Base-by-base conservation (phyloP, 1,284 basidiomycete genomes). In the Ustilago trichophora region DNA sequence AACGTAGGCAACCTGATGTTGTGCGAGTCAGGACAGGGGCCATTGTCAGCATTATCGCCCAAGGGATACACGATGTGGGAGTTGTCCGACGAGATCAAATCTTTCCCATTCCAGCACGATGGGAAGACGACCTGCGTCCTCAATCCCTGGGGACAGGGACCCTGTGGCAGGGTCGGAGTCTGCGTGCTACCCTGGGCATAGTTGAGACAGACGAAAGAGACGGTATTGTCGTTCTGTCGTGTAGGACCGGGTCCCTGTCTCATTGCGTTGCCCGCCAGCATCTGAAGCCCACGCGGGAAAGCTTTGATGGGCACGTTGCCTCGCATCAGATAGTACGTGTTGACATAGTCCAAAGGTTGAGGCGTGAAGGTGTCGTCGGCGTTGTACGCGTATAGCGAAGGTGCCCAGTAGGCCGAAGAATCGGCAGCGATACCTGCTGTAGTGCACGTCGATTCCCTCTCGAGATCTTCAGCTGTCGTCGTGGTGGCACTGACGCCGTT, bases 61-160 rank as follows among this genome's bases (percentile, higher is more conserved):
- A 57, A 52, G 0, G 80, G 73, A 50, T 78, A 83, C 0, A 76
- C 78, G 73, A 83, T 77, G 72, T 85, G 84, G 8, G 76, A 76
- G 75, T 84, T 83, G 38, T 85, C 82, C 3, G 77, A 33, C 12
- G 82, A 82, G 59, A 84, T 83, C 49, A 84, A 76, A 64, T 84
- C 83, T 29, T 81, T 73, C 7, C 86, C 86, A 66, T 86, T 84
- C 85, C 85, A 86, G 76, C 85, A 86, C 1, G 84, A 83, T n/a
- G 85, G 85, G 80, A 86, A 82, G 59, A 80, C 73, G 44, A 83
- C 77, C 58, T 83, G 83, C 22, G 82, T 78, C 35, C 83, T 73
- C 72, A 84, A 77, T 36, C 82, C 82, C 22, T 77, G 63, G 12
- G 82, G 78, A 40, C 73, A 75, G 2, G 50, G 29, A 10, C 26